phyloP scores from a whole-genome alignment of 139 green algal genomes.

The Desmodesmus armatus region DNA sequence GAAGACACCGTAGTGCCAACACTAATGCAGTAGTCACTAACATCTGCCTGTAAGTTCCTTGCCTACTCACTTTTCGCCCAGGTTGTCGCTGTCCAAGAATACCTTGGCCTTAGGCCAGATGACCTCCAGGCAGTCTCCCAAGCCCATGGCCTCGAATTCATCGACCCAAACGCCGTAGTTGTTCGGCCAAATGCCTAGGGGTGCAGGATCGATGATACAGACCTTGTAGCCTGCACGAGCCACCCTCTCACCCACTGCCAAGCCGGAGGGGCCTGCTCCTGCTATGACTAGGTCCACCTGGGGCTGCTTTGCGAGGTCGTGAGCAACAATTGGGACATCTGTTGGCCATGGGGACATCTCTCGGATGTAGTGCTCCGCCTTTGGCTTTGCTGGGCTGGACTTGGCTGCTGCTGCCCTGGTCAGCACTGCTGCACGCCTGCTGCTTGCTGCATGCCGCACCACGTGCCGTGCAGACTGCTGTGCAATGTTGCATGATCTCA shows the following conservation, averaged over 20 bases:
- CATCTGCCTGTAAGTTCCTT: background rate
- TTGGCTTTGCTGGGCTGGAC: background rate
- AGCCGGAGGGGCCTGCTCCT: conserved; percentile 89
- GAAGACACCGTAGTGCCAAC: too few relatives aligned
- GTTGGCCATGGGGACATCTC: conserved; percentile 44
- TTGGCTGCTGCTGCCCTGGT: conserved; percentile 1
- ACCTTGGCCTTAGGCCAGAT: conserved; percentile 92
- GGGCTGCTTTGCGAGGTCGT: background rate
- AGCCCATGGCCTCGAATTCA: conserved; percentile 95
- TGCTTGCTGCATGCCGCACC: background rate
- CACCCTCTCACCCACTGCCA: conserved; percentile 79
- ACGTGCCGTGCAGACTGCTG: too few relatives aligned
- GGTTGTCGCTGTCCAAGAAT: conserved; percentile 74
- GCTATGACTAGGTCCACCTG: conserved; percentile 92
- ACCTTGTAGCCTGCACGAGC: conserved; percentile 77
- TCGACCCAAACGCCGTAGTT: conserved; percentile 99
- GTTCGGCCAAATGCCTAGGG: conserved; percentile 90
- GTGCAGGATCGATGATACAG: conserved; percentile 87
- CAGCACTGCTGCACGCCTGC: conserved; percentile 8
- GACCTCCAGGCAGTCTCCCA: conserved; percentile 86
- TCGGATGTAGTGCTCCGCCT: conserved; percentile 22
- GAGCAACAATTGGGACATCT: conserved; percentile 46
- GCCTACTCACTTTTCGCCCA: conserved; percentile 62
- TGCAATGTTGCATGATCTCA: too few relatives aligned
- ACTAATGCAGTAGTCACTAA: background rate